Percentiles rank a stretch among this genome's conserved stretches.
Evolutionary conservation across 441 rosid genomes (phyloP).

Genomic region (Syzygium malaccense): DNA sequence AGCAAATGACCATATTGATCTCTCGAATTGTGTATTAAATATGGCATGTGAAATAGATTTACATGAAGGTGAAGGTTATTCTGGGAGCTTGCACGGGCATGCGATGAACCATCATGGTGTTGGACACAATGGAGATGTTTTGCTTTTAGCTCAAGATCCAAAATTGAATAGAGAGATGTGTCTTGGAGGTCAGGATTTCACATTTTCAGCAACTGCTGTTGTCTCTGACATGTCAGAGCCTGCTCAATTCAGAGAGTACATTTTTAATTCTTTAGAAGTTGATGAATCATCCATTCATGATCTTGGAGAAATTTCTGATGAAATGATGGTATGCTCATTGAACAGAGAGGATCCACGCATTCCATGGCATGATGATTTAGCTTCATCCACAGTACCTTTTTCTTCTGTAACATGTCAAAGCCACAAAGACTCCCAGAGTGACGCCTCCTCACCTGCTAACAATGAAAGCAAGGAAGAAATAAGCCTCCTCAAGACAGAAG

Average conservation of each 20-base stretch:
- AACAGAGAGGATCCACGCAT: background rate
- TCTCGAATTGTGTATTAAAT: background rate
- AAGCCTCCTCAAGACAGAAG: conserved; percentile 20
- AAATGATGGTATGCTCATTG: background rate
- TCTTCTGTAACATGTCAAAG: background rate
- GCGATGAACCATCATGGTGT: background rate
- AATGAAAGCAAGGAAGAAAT: conserved; percentile 3
- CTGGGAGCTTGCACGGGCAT: background rate
- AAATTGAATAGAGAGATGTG: background rate
- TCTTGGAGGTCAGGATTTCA: background rate
- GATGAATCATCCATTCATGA: background rate
- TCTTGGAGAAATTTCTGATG: background rate
- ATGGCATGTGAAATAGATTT: background rate
- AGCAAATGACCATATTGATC: background rate
- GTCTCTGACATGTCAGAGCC: background rate
- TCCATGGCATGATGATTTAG: conserved; percentile 12
- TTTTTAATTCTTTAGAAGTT: background rate
- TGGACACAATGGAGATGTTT: background rate
- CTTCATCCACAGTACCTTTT: conserved; percentile 5
- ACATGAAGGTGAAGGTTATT: background rate
- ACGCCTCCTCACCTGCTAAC: conserved; percentile 8
- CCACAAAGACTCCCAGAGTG: background rate
- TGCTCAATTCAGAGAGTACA: background rate
- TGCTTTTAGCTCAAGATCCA: background rate
- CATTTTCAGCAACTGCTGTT: background rate